A percentile compares a stretch with the other conserved stretches of the same genome.
These are phyloP conservation scores for Trichophyton mentagrophytes DNA, from an alignment of 2,329 filamentous ascomycete genomes.

Conservation along the genomic window DNA sequence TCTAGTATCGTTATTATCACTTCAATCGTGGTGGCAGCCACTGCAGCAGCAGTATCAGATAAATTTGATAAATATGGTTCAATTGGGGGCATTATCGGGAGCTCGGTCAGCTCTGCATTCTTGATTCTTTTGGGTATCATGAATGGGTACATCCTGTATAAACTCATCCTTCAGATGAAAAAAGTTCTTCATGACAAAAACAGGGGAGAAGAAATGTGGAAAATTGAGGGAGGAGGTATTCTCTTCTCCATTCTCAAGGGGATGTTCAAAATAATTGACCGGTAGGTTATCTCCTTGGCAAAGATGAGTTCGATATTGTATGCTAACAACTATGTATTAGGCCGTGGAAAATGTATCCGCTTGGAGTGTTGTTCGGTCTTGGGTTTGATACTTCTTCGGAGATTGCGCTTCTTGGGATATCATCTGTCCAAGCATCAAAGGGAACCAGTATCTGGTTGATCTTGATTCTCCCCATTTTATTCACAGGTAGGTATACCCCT, in stretches of 20 bases:
- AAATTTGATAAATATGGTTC: constrained; percentile 68
- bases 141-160: constrained; percentile 75
- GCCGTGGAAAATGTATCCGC: constrained; percentile 87
- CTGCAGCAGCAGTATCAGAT: constrained; percentile 66
- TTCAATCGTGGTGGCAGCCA: constrained; percentile 82
- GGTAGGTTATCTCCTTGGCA: constrained; percentile 18
- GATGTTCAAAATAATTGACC: constrained; percentile 60
- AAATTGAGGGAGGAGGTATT: constrained; percentile 65
- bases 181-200: constrained; percentile 42
- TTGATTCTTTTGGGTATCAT: constrained; percentile 69
- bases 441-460: constrained; percentile 92
- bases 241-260: constrained; percentile 58
- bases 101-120: constrained; percentile 70
- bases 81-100: constrained; percentile 80
- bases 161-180: constrained; percentile 56
- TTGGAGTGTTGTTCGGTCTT: constrained; percentile 77
- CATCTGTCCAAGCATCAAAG: constrained; percentile 69
- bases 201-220: constrained; percentile 43
- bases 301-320: background rate
- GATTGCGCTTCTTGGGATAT: constrained; percentile 81
- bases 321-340: constrained; percentile 14
- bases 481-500: constrained; percentile 51
- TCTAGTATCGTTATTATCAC: constrained; percentile 68
- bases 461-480: constrained; percentile 76
- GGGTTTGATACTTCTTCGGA: constrained; percentile 95